Evolutionary conservation across 1,284 basidiomycete species (phyloP).

Genomic region (Mixia osmundae): DNA sequence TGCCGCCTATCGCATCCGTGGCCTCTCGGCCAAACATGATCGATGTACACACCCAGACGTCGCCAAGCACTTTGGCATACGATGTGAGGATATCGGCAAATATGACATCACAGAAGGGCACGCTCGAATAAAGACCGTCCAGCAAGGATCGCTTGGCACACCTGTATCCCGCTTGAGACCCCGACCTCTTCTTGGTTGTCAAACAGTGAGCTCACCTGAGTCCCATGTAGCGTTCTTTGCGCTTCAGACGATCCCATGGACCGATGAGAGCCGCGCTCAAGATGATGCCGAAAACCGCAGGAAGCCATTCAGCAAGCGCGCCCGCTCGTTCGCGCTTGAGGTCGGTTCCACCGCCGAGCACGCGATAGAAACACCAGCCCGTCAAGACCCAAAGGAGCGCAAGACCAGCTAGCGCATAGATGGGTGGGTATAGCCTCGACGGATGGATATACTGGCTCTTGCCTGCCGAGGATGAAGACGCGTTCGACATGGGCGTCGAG

Average conservation of each 20-base stretch:
- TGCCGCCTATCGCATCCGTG: slow-evolving; percentile 11
- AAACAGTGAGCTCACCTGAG: slow-evolving; percentile 8
- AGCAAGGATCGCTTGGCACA: slow-evolving; percentile 38
- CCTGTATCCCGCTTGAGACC: background rate
- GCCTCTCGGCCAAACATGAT: slow-evolving; percentile 34
- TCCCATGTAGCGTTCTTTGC: slow-evolving; percentile 12
- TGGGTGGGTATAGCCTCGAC: slow-evolving; percentile 13
- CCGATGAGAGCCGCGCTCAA: slow-evolving; percentile 9
- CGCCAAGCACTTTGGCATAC: slow-evolving; percentile 86
- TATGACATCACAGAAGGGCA: slow-evolving; percentile 77
- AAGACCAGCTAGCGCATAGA: slow-evolving; percentile 13
- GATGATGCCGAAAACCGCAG: slow-evolving; percentile 3
- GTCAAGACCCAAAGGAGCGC: too few relatives aligned
- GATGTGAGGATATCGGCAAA: slow-evolving; percentile 90
- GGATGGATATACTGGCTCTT: slow-evolving; percentile 15
- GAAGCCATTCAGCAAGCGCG: background rate
- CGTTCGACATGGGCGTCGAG: background rate
- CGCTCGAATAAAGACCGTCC: slow-evolving; percentile 34
- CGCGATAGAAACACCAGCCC: slow-evolving; percentile 3
- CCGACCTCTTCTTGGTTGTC: background rate
- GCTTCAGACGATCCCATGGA: slow-evolving; percentile 14
- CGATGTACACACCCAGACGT: slow-evolving; percentile 65
- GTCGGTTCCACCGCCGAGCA: slow-evolving; percentile 9
- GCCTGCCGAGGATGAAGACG: too few relatives aligned
- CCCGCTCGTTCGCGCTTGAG: too few relatives aligned